Evolutionary conservation across 2,329 filamentous ascomycete genomes (phyloP), one percentile per base, ranked within the genome.

Genomic region (Xylaria sp.): DNA sequence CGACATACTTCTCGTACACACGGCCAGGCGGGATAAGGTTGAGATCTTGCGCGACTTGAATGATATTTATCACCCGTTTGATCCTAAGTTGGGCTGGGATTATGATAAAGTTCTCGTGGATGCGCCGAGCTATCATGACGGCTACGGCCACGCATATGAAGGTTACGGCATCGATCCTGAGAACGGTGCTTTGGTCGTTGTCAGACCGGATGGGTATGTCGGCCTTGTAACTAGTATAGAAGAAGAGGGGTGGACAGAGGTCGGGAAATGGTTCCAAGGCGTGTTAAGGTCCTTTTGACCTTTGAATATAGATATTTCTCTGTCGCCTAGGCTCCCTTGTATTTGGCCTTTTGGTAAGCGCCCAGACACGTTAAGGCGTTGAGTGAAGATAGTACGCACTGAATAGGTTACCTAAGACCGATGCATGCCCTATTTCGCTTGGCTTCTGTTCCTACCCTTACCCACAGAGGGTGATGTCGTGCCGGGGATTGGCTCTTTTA

Each of bases 171-270:
- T 92, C 1, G 79, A 86, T 65, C 71, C 66, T 17, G 76, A 82
- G 8, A 33, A 49, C 54, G 88, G 89, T 0, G 86, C 84, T 63
- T 75, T 87, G 3, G 82, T 90, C 0, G 76, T 88, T 1, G 77
- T 87, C 1, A 74, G 90, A 49, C 90, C 89, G 2, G 90, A 92
- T 76, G 87, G 89, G 70, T 87, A 91, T 73, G 83, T 91, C 31
- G 81, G 76, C 0, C 76, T 73, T 41, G 63, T 77, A 2, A 65
- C 69, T 4, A 63, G 71, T 53, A 67, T 83, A 19, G 77, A 77
- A 4, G 72, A 72, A 29, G 56, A 63, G 15, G 65, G 65, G 1
- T 68, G 67, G 66, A 35, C 46, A 9, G 66, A 67, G 47, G 62
- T 70, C 15, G 64, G 47, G 46, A 68, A 56, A 48, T 72, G 65